Percentiles rank a stretch among this genome's conserved stretches.
These are phyloP conservation scores for Guyanaporus albipodus DNA, from an alignment of 768 basidiomycete species.

Conservation along the genomic window DNA sequence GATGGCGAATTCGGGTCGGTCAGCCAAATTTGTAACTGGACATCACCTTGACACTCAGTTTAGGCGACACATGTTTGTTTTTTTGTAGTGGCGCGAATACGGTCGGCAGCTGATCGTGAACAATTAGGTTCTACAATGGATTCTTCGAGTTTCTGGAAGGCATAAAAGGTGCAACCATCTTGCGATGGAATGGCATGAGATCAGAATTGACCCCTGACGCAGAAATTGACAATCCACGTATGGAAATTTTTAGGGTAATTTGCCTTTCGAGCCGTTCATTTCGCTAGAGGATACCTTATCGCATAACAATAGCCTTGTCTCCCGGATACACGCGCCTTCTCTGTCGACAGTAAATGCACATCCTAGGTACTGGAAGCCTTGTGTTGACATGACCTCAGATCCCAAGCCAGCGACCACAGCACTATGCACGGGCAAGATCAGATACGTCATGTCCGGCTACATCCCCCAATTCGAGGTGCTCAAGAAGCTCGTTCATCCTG, in stretches of 20 bases:
- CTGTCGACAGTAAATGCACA: conserved; percentile 11
- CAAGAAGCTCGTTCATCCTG: conserved; percentile 51
- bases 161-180: conserved; percentile 18
- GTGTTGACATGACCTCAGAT: conserved; percentile 6
- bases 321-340: conserved; percentile 22
- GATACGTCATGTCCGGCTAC: conserved; percentile 58
- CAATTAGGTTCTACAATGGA: conserved; percentile 27
- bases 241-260: conserved; percentile 25
- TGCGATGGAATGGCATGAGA: neutral
- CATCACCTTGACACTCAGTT: neutral
- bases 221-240: conserved; percentile 24
- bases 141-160: conserved; percentile 27
- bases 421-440: conserved; percentile 54
- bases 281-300: neutral
- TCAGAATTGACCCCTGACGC: conserved; percentile 1
- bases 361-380: neutral
- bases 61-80: conserved; percentile 26
- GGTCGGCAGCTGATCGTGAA: neutral
- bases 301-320: conserved; percentile 22
- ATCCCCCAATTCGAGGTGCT: conserved; percentile 59
- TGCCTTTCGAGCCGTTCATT: no score
- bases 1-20: conserved; percentile 39
- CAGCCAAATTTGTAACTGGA: conserved; percentile 8
- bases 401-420: conserved; percentile 19
- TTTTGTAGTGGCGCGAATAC: neutral